Percentiles rank a stretch among this genome's conserved stretches.
These are phyloP conservation scores for Glebionis coronaria DNA, from an alignment of 129 eudicot species.

Conservation along the genomic window DNA sequence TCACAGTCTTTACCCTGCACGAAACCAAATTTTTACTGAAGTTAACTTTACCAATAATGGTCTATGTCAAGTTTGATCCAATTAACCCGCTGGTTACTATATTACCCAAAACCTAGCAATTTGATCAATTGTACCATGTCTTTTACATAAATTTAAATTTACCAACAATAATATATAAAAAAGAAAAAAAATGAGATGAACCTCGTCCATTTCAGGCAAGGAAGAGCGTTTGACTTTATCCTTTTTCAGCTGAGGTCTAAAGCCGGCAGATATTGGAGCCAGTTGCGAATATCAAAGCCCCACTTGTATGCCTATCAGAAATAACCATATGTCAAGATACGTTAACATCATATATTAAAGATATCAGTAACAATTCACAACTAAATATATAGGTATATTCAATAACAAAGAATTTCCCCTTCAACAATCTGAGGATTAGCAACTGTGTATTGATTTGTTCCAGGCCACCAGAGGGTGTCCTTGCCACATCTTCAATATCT, in stretches of 20 bases:
- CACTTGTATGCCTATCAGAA: constrained; percentile 70
- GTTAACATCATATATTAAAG: neutral
- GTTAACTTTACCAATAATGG: neutral
- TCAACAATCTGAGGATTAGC: constrained; percentile 83
- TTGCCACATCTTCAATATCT: constrained; percentile 90
- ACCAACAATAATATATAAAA: neutral
- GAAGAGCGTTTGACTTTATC: constrained; percentile 40
- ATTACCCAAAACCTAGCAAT: no score
- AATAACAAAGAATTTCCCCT: constrained; percentile 54
- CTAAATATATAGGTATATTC: neutral
- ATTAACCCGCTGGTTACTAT: neutral
- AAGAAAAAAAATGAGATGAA: constrained; percentile 13
- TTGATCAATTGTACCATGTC: no score
- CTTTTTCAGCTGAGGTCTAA: constrained; percentile 75
- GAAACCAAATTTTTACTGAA: neutral
- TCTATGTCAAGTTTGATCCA: neutral
- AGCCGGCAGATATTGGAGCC: constrained; percentile 83
- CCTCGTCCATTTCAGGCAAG: constrained; percentile 68
- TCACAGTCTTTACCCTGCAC: constrained; percentile 72
- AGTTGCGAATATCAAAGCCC: constrained; percentile 85
- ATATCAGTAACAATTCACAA: neutral
- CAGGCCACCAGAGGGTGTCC: constrained; percentile 78
- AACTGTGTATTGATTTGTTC: constrained; percentile 78
- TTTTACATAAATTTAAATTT: neutral
- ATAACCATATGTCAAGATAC: neutral